Evolutionary conservation across 208 protist genomes (phyloP), one percentile per base, ranked within the genome.

Genomic region (Phytomonas francai): DNA sequence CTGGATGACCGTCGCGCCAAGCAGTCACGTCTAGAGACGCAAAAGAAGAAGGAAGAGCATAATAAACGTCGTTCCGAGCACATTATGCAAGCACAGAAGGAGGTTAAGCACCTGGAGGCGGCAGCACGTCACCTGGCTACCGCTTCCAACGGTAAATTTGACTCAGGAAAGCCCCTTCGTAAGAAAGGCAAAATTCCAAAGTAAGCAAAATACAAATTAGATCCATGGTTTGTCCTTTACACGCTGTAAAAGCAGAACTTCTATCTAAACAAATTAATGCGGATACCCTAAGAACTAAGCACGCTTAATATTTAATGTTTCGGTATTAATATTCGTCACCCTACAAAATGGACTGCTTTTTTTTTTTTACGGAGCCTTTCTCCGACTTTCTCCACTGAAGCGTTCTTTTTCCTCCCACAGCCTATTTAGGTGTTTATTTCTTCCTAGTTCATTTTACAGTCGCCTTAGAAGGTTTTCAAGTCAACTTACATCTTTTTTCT

Each of bases 131-230:
- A 88, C 65, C 74, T 97, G 28, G 63, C 88, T 59, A 97, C 92
- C 3, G 92, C 89, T 14, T 96, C 90, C n/a, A 97, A 95, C 70
- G 89, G 89, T 28, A 97, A 97, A 77, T 97, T 95, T 64, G 89
- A 97, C 39, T 86, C 85, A 73, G 76, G 67, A 8, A 85, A 80
- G 64, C 67, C 65, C 42, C 83, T 90, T 63, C 87, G 84, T 69
- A 90, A 90, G 71, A 78, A 73, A 64, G 71, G 64, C 22, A 87
- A 72, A 60, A 70, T 85, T 62, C 62, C 71, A 6, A 73, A 75
- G 30, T 84, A 74, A 73, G 19, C 27, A 11, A 51, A 57, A 25
- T 2, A 39, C 34, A 16, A 22, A 16, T 25, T 4, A 12, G 45
- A 25, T 54, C 5, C 6, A 6, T 54, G 16, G 45, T 25, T 54